Conservation (phyloP, 2,329 filamentous ascomycete species). For the Fusarium guadeloupense region DNA sequence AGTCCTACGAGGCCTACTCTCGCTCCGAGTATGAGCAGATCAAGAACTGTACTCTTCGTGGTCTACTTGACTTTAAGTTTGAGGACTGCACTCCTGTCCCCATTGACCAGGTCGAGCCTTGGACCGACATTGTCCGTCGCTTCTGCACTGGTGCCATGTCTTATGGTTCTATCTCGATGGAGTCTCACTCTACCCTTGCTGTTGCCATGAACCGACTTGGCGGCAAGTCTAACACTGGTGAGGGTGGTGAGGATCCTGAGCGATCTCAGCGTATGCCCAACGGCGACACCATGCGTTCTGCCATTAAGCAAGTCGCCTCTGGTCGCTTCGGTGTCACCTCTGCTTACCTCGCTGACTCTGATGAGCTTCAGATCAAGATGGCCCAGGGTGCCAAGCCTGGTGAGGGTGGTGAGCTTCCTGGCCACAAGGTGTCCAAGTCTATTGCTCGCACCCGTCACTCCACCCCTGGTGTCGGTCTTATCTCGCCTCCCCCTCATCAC, state of each 20-base stretch:
- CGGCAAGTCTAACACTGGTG: constrained; percentile 96
- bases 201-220: constrained; percentile 97
- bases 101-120: constrained; percentile 96
- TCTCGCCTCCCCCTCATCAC: constrained; percentile 95
- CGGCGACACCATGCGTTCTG: constrained; percentile 95
- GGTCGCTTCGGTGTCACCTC: constrained; percentile 96
- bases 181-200: constrained; percentile 93
- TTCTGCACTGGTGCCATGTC: constrained; percentile 99
- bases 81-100: constrained; percentile 85
- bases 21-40: constrained; percentile 94
- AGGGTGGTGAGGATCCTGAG: constrained; percentile 95
- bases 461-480: constrained; percentile 93
- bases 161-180: constrained; percentile 98
- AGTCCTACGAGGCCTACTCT: constrained; percentile 97
- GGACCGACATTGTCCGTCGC: constrained; percentile 96
- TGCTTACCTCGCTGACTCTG: constrained; percentile 91
- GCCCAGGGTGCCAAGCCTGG: constrained; percentile 97
- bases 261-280: constrained; percentile 87
- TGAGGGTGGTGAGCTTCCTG: constrained; percentile 95
- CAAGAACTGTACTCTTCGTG: constrained; percentile 93
- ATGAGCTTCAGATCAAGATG: constrained; percentile 99
- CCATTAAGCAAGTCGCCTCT: constrained; percentile 97
- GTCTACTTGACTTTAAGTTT: constrained; percentile 95
- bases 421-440: constrained; percentile 93
- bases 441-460: constrained; percentile 96